Base-by-base conservation (phyloP, 306 rosid genomes). In the Castanospermum australe region DNA sequence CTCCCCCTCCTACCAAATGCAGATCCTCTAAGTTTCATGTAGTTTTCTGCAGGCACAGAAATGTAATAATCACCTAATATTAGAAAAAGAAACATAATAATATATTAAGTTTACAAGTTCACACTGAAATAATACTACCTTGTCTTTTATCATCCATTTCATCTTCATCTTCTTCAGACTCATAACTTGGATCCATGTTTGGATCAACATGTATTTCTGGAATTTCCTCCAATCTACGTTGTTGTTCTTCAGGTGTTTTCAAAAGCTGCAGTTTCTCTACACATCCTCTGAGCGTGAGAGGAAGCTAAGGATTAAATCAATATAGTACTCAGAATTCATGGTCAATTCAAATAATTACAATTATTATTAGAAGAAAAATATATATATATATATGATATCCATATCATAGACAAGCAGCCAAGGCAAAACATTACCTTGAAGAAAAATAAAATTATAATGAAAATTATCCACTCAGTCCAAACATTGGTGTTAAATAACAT, bases 171-270 rank as follows among this genome's bases (percentile, higher is more conserved):
- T 92, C 97, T 76, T 96, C 99, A 5, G 99, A 96, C 82, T 90
- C 97, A 67, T 91, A 87, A 87, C 87, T 93, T 30, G 99, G 99
- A 88, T 96, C 97, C 99, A 96, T 96, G 30, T 93, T 90, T 32
- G 99, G 98, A 87, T 96, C 99, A 4, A 84, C 90, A 36, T 90
- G 99, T 77, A 96, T 93, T 84, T 89, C 94, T 44, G 97, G 89
- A 75, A 92, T 84, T 80, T 96, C 99, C 64, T 90, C 99, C 81
- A 91, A 85, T 77, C 99, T 96, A 17, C 99, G 98, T 75, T 90
- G 98, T 48, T 98, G 98, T 77, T 96, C 99, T 87, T 96, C 98
- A 1, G 98, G 99, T 20, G 98, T 89, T 88, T 90, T 96, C 68
- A 96, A 73, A 81, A 91, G 90, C 87, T 96, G 99, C 87, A 96